These are phyloP conservation scores for Globisporangium yorkense DNA, from an alignment of 352 stramenopile genomes.

Conservation along the genomic window DNA sequence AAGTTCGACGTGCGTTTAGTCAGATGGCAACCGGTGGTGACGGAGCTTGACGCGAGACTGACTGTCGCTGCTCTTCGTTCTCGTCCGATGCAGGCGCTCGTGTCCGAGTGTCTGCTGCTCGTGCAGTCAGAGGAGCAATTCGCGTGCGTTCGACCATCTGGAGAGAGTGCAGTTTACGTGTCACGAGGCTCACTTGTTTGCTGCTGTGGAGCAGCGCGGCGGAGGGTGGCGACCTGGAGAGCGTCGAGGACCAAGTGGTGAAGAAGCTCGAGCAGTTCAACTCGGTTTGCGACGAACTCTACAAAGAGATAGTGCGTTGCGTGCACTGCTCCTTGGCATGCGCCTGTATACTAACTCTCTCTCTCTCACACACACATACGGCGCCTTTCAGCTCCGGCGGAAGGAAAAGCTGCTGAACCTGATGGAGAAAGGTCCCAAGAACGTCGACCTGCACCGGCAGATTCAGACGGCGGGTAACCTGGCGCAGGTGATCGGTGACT, in stretches of 20 bases:
- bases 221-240: constrained; percentile 26
- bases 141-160: constrained; percentile 24
- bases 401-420: constrained; percentile 82
- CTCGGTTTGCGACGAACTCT: constrained; percentile 83
- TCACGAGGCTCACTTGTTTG: neutral
- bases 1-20: constrained; percentile 64
- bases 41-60: neutral
- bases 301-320: constrained; percentile 78
- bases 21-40: neutral
- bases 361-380: neutral
- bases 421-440: constrained; percentile 82
- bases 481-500: constrained; percentile 77
- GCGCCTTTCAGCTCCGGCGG: constrained; percentile 42
- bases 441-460: constrained; percentile 79
- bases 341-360: neutral
- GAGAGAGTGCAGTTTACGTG: neutral
- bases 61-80: neutral
- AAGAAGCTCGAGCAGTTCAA: constrained; percentile 88
- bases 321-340: neutral
- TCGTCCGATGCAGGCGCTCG: constrained; percentile 41
- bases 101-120: constrained; percentile 67
- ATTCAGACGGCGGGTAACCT: constrained; percentile 83
- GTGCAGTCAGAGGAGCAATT: constrained; percentile 75
- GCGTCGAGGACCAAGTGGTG: constrained; percentile 69
- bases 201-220: neutral